Evolutionary conservation across 257 asterid species (phyloP), one percentile per base, ranked within the genome.

Genomic region (Solanum phureja): DNA sequence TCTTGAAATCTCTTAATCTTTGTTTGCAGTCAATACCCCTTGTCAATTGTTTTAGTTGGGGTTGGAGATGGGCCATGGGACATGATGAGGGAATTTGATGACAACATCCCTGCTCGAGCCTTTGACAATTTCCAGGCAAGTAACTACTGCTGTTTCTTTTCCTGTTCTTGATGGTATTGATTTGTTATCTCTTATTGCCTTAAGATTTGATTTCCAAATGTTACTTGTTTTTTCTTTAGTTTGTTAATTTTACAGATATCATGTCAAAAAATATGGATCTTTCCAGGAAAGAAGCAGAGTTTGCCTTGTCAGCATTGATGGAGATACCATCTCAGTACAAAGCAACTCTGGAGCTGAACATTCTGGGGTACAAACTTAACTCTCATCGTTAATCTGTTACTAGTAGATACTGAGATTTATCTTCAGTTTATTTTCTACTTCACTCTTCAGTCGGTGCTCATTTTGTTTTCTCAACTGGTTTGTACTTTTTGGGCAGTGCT

Each of bases 11-110:
- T 76, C 29, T 62, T 52, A 46, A 72, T 87, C 18, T 69, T 91
- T 42, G 35, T 89, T 87, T 89, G 76, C 94, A 96, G 99, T 89
- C 90, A 95, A 89, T 95, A 94, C 86, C 98, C 99, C 23, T 88
- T 96, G 87, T 96, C 99, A 44, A 96, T 96, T 88, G 60, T 96
- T 83, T 91, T 96, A 89, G 98, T 96, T 86, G 99, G 98, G 60
- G 99, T 96, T 89, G 99, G 99, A 44, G 98, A 95, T 86, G 99
- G 99, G 74, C 99, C 99, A 1, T 96, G 99, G 99, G 99, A 96
- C 88, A 96, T 95, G 98, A 96, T 96, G 99, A 94, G 87, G 90
- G 98, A 96, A 88, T 96, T 96, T 76, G 99, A 96, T 88, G 99
- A 96, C 79, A 96, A 96, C 84, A 96, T 96, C 86, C 98, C 98